Conservation (phyloP, 1,284 basidiomycete genomes). For the Ceraceosorus bombacis region DNA sequence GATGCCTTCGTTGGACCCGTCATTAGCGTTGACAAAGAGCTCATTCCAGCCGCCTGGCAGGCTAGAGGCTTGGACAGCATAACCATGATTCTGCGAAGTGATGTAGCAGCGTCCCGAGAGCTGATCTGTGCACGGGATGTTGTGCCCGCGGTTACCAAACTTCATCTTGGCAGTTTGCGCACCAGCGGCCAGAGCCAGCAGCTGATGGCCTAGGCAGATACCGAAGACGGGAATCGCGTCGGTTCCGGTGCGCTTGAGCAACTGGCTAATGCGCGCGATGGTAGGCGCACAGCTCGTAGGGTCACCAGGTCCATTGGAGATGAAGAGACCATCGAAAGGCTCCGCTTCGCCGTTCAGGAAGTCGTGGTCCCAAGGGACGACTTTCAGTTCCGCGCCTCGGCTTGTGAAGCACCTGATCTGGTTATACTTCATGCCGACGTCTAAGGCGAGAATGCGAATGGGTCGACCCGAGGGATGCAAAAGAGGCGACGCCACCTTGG, state of each 20-base stretch:
- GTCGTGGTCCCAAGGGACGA: slow-evolving; percentile 95
- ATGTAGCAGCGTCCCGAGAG: slow-evolving; percentile 95
- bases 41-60: slow-evolving; percentile 84
- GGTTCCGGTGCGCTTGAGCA: slow-evolving; percentile 57
- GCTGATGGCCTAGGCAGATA: slow-evolving; percentile 97
- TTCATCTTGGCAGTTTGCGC: slow-evolving; percentile 96
- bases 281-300: slow-evolving; percentile 67
- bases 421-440: slow-evolving; percentile 99
- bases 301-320: slow-evolving; percentile 98
- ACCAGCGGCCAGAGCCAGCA: slow-evolving; percentile 88
- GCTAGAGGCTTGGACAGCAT: slow-evolving; percentile 53
- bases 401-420: slow-evolving; percentile 94
- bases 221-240: slow-evolving; percentile 84
- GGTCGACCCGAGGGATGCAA: slow-evolving; percentile 71
- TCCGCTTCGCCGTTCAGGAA: slow-evolving; percentile 58
- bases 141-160: slow-evolving; percentile 97
- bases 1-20: slow-evolving; percentile 94
- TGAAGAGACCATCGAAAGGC: slow-evolving; percentile 86
- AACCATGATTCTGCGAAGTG: slow-evolving; percentile 98
- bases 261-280: slow-evolving; percentile 63
- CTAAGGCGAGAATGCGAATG: slow-evolving; percentile 79
- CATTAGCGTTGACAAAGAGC: slow-evolving; percentile 93
- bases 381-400: slow-evolving; percentile 90
- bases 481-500: slow-evolving; percentile 51
- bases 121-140: slow-evolving; percentile 92